Percentiles rank a stretch among this genome's conserved stretches.
phyloP scores from a whole-genome alignment of 2,329 filamentous ascomycete genomes.

The Alternaria triticimaculans region DNA sequence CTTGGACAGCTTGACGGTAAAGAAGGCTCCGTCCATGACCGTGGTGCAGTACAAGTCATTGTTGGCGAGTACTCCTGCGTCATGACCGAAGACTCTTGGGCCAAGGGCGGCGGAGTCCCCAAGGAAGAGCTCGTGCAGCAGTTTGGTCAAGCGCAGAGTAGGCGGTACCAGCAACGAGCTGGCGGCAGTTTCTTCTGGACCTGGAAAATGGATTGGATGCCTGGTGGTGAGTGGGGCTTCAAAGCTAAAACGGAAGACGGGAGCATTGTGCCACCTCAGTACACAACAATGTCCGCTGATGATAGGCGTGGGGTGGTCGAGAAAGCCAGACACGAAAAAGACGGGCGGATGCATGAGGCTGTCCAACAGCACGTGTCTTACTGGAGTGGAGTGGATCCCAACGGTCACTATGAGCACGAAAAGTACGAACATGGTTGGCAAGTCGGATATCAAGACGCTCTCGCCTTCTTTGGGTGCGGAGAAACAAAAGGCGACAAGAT shows the following conservation, averaged over 20 bases:
- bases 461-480: conserved; percentile 57
- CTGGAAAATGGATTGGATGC: conserved; percentile 67
- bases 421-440: conserved; percentile 64
- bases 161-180: conserved; percentile 57
- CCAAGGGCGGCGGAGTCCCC: conserved; percentile 41
- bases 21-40: conserved; percentile 57
- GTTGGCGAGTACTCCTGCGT: conserved; percentile 67
- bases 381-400: conserved; percentile 56
- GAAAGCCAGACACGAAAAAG: conserved; percentile 50
- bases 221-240: conserved; percentile 68
- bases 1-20: conserved; percentile 56
- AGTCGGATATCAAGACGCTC: conserved; percentile 62
- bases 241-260: conserved; percentile 57
- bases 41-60: conserved; percentile 59
- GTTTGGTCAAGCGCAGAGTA: conserved; percentile 59
- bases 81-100: conserved; percentile 59
- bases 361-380: conserved; percentile 56
- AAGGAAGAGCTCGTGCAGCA: conserved; percentile 51
- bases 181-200: conserved; percentile 67
- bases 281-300: conserved; percentile 15
- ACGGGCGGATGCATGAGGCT: conserved; percentile 45
- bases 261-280: conserved; percentile 50
- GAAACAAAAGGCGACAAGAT: conserved; percentile 57
- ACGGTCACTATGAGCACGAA: conserved; percentile 59
- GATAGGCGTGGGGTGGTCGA: conserved; percentile 39